These are phyloP conservation scores for Epichloe gansuensis DNA, from an alignment of 2,329 filamentous ascomycete species.

Conservation along the genomic window DNA sequence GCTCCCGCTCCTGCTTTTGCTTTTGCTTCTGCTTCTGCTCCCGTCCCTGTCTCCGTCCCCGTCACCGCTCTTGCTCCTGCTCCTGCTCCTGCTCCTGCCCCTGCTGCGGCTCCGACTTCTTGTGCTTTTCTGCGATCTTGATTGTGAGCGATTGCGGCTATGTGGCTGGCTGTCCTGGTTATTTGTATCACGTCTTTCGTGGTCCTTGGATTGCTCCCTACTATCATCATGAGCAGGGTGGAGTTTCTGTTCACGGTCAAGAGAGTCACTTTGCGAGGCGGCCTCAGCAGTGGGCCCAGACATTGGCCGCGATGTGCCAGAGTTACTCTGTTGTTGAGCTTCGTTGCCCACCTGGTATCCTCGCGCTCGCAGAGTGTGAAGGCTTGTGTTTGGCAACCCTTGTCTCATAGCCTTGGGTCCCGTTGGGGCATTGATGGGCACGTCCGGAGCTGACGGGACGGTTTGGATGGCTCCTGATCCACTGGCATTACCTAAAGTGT, in stretches of 20 bases:
- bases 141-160: constrained; percentile 17
- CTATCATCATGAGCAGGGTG: constrained; percentile 15
- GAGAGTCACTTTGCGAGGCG: constrained; percentile 37
- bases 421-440: constrained; percentile 65
- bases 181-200: constrained; percentile 15
- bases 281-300: constrained; percentile 6
- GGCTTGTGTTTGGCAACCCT: constrained; percentile 71
- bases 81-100: constrained; percentile 14
- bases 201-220: constrained; percentile 19
- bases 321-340: constrained; percentile 19
- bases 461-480: constrained; percentile 19
- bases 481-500: constrained; percentile 19
- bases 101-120: constrained; percentile 15
- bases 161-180: constrained; percentile 11
- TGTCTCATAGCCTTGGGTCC: constrained; percentile 92
- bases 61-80: constrained; percentile 7
- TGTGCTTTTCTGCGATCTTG: constrained; percentile 24
- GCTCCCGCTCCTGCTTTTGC: constrained; percentile 13
- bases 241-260: constrained; percentile 24
- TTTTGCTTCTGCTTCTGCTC: constrained; percentile 15
- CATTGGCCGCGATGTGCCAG: constrained; percentile 5
- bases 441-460: constrained; percentile 24
- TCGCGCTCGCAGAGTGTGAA: constrained; percentile 49
- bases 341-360: constrained; percentile 35
- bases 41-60: constrained; percentile 16